Base-by-base conservation (phyloP, 768 basidiomycete genomes). In the Pholiota conissans region DNA sequence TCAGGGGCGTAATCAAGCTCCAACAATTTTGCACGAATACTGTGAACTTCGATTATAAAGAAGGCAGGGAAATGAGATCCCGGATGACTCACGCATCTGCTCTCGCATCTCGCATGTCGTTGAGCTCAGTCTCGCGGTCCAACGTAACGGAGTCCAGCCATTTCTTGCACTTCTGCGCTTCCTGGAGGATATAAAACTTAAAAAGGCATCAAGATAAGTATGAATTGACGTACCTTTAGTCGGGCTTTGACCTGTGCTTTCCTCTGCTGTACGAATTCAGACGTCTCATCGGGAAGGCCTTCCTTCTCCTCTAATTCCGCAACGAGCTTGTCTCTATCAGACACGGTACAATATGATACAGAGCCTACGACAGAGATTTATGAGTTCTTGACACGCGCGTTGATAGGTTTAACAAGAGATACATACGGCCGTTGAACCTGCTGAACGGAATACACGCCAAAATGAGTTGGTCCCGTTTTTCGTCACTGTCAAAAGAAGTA, bases 251-350 rank as follows among this genome's bases (percentile, higher is more conserved):
- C 5, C 16, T 18, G 35, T 8, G 7, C 35, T 24, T 29, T 55
- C 14, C 49, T 61, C 20, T 49, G 53, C 46, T 65, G 61, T 29
- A 67, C 62, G 34, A 63, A 65, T 11, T 28, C 56, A 3, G 53
- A 24, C 20, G 16, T 66, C 60, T 30, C 1, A 8, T 1, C 42
- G 54, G 8, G 49, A 26, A n/a, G n/a, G n/a, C n/a, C n/a, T 18
- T 49, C 49, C 50, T 29, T 4, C 49, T 30, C 22, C 9, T 39
- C 37, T 4, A 69, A 42, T 2, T 66, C 57, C 42, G 61, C 51
- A 22, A 65, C 20, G 49, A 73, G 69, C 1, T 39, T 45, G 13
- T 67, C 55, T 56, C 60, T 62, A 5, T 61, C 61, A 14, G 39
- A 50, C 13, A 57, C 54, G 2, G 65, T 56, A 46, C 68, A 70